These are phyloP conservation scores for Arthroderma uncinatum DNA, from an alignment of 2,329 filamentous ascomycete genomes.

Conservation along the genomic window DNA sequence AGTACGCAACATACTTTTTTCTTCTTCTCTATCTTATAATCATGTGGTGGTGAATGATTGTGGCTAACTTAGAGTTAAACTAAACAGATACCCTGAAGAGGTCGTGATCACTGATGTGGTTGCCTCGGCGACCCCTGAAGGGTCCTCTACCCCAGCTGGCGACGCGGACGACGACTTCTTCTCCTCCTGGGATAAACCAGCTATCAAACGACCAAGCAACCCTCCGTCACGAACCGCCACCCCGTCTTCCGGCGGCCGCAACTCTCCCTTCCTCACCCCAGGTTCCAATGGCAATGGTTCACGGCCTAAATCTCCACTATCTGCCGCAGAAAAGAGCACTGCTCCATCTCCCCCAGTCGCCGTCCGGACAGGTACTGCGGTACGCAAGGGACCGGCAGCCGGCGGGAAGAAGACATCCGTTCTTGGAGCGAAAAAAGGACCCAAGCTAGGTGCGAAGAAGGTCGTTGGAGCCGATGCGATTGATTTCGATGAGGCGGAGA, in stretches of 20 bases:
- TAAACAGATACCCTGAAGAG: conserved; percentile 62
- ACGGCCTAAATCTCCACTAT: conserved; percentile 75
- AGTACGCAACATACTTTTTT: conserved; percentile 47
- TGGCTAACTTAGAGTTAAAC: conserved; percentile 6
- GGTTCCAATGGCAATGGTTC: conserved; percentile 54
- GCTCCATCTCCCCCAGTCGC: conserved; percentile 47
- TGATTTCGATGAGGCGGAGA: conserved; percentile 95
- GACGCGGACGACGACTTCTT: conserved; percentile 92
- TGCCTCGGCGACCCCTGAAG: conserved; percentile 50
- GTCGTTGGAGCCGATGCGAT: conserved; percentile 61
- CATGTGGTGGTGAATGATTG: not conserved
- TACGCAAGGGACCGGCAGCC: conserved; percentile 59
- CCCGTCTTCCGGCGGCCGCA: conserved; percentile 67
- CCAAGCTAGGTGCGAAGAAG: conserved; percentile 89
- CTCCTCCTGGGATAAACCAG: conserved; percentile 95
- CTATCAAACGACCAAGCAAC: conserved; percentile 91
- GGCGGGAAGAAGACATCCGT: conserved; percentile 70
- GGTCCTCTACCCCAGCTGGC: conserved; percentile 63
- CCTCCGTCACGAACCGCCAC: conserved; percentile 83
- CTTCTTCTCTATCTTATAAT: conserved; percentile 1
- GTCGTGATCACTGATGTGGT: conserved; percentile 69
- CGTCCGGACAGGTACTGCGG: conserved; percentile 64
- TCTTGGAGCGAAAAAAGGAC: conserved; percentile 70
- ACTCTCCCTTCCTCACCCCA: conserved; percentile 82
- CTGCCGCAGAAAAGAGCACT: conserved; percentile 44